Evolutionary conservation across 2,329 filamentous ascomycete species (phyloP).

Genomic region (Talaromyces pinophilus): DNA sequence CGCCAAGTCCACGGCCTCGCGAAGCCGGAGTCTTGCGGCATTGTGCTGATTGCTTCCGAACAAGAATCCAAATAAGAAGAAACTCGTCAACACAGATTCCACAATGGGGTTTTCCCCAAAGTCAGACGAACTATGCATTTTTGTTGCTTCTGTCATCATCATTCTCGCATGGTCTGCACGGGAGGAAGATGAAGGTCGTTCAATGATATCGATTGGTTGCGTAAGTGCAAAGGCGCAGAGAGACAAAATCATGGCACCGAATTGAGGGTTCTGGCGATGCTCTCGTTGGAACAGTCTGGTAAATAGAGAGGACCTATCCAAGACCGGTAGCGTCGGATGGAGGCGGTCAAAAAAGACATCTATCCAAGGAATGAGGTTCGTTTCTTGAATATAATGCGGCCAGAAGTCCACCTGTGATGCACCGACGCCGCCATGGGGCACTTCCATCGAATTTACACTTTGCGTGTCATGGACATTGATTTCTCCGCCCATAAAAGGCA

Average conservation of each 20-base stretch:
- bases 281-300: conserved; percentile 46
- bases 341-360: conserved; percentile 50
- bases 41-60: conserved; percentile 73
- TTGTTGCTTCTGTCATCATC: conserved; percentile 48
- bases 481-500: background rate
- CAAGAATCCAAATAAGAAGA: conserved; percentile 73
- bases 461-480: background rate
- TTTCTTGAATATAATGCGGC: conserved; percentile 44
- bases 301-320: conserved; percentile 45
- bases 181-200: conserved; percentile 39
- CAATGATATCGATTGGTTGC: conserved; percentile 48
- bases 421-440: background rate
- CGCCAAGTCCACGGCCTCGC: conserved; percentile 61
- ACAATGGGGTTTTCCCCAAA: conserved; percentile 46
- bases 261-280: conserved; percentile 46
- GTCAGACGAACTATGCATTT: conserved; percentile 47
- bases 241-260: conserved; percentile 47
- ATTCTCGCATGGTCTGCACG: conserved; percentile 42
- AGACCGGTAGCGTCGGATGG: conserved; percentile 46
- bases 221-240: conserved; percentile 49
- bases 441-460: background rate
- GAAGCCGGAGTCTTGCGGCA: conserved; percentile 74
- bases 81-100: conserved; percentile 62
- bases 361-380: conserved; percentile 45
- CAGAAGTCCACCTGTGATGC: conserved; percentile 30